A percentile compares a stretch with the other conserved stretches of the same genome.
These are phyloP conservation scores for Colletotrichum incanum DNA, from an alignment of 2,329 filamentous ascomycete genomes.

Conservation along the genomic window DNA sequence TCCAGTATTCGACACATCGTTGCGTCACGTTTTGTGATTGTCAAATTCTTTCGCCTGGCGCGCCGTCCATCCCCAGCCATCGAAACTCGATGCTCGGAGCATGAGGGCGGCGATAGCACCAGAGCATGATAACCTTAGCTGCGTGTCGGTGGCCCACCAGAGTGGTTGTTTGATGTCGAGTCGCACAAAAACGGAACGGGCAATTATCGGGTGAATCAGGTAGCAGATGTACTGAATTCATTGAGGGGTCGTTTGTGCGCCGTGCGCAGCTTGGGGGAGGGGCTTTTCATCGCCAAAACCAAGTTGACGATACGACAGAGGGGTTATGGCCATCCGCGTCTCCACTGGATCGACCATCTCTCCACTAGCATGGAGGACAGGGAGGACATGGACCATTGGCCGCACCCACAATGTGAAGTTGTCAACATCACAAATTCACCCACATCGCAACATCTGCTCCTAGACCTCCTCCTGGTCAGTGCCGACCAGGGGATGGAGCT, in stretches of 20 bases:
- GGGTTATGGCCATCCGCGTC: constrained; percentile 29
- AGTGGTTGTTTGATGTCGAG: constrained; percentile 9
- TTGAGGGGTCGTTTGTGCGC: constrained; percentile 35
- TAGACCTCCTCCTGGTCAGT: constrained; percentile 24
- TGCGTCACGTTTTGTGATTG: constrained; percentile 32
- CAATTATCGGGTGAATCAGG: constrained; percentile 19
- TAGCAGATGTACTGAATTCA: constrained; percentile 16
- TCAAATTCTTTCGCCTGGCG: background rate
- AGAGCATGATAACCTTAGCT: background rate
- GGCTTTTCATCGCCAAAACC: constrained; percentile 22
- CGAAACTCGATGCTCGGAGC: background rate
- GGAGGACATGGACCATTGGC: constrained; percentile 26
- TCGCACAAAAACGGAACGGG: constrained; percentile 17
- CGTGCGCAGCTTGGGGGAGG: constrained; percentile 38
- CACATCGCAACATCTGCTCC: constrained; percentile 24
- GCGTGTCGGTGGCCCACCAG: background rate
- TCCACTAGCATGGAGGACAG: constrained; percentile 36
- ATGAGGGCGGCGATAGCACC: background rate
- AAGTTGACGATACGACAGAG: constrained; percentile 38
- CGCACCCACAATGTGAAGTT: constrained; percentile 23
- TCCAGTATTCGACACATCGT: constrained; percentile 14
- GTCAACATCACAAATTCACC: constrained; percentile 22
- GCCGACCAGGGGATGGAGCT: constrained; percentile 7
- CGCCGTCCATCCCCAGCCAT: background rate
- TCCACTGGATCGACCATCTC: constrained; percentile 40